Evolutionary conservation across 176 grass and related monocot genomes (phyloP), one percentile per base, ranked within the genome.

Genomic region (Oryza brachyantha): DNA sequence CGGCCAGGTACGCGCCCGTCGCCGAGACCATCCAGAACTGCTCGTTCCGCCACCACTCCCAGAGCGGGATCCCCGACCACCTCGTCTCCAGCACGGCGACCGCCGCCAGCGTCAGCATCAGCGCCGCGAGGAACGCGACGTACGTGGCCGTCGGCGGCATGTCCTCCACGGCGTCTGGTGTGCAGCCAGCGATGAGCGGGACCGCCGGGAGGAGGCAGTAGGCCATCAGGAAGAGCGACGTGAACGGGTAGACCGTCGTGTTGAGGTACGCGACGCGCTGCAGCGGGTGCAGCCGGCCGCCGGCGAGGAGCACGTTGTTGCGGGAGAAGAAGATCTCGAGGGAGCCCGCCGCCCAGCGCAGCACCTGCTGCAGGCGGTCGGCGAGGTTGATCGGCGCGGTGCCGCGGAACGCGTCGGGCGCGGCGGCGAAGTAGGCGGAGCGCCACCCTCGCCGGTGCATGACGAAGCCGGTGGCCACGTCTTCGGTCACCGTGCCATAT

Each of bases 1-100:
- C 82, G 0, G 54, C 82, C 10, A 36, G 54, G 82, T 84, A 84
- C 10, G 64, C 73, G 39, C 73, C 29, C n/a, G 82, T 77, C n/a
- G 82, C 73, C 5, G 64, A 84, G 9, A 84, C 65, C 82, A 84
- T 84, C 73, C 82, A 77, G 73, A 84, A 84, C 54, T 77, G 82
- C 65, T 84, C 14, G 73, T 84, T 84, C 14, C 82, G 65, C 52
- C 82, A 84, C 82, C 82, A 84, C 0, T 84, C 82, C 6, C 10
- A 13, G 38, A 77, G 3, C 16, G 73, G 7, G 29, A 84, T 70
- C 3, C 73, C 73, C 6, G 82, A 84, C 82, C 82, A 84, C 52
- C 64, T 21, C 54, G 27, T 64, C 64, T 84, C 82, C 13, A 84
- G 73, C 12, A 70, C 73, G 38, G 64, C 82, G 12, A 70, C 64